Percentiles rank a stretch among this genome's conserved stretches.
Conservation (phyloP, 805 yeast genomes). For the Saccharomycopsis sp. region DNA sequence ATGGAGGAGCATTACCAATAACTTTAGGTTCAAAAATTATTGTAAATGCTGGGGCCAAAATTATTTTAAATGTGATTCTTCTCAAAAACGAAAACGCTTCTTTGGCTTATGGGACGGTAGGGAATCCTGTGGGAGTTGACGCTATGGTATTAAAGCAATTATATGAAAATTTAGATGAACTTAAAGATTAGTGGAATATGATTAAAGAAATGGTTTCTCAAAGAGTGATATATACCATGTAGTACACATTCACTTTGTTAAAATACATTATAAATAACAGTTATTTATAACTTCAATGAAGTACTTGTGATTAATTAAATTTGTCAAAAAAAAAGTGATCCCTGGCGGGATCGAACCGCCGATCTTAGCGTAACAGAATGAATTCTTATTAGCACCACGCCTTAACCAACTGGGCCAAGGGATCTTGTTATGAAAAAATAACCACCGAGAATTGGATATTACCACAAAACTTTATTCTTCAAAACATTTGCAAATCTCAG, state of each 20-base stretch:
- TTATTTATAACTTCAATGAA: not conserved
- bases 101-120: slow-evolving; percentile 22
- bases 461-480: too few relatives aligned
- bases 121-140: not conserved
- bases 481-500: too few relatives aligned
- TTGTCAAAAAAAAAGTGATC: slow-evolving; percentile 3
- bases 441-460: too few relatives aligned
- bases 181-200: not conserved
- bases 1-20: slow-evolving; percentile 37
- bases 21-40: slow-evolving; percentile 29
- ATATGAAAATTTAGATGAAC: slow-evolving; percentile 1
- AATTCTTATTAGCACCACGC: slow-evolving; percentile 34
- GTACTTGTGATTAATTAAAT: too few relatives aligned
- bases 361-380: slow-evolving; percentile 5
- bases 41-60: slow-evolving; percentile 31
- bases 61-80: slow-evolving; percentile 38
- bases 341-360: slow-evolving; percentile 6
- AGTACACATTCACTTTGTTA: not conserved
- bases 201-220: not conserved
- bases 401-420: slow-evolving; percentile 35
- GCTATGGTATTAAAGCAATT: not conserved
- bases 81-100: slow-evolving; percentile 22
- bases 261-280: not conserved
- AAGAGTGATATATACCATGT: too few relatives aligned
- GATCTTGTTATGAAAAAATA: too few relatives aligned